Percentiles rank a stretch among this genome's conserved stretches.
Conservation (phyloP, 306 rosid genomes). For the Leucaena leucocephala region DNA sequence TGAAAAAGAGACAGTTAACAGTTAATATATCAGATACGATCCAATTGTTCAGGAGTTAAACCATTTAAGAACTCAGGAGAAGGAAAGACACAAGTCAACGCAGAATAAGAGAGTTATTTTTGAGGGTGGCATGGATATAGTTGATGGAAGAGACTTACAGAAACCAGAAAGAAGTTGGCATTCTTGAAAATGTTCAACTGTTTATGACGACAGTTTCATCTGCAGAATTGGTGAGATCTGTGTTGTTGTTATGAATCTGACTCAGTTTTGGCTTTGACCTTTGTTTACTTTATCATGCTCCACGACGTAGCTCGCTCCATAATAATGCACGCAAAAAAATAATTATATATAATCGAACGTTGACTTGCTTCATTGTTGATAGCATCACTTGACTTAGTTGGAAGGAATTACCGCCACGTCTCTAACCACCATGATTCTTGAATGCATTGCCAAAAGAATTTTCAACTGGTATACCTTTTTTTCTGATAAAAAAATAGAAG, state of each 20-base stretch:
- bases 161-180: constrained; percentile 18
- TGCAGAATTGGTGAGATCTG: background rate
- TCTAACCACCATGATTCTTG: background rate
- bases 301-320: background rate
- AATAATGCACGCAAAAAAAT: background rate
- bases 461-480: background rate
- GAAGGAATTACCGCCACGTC: background rate
- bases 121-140: background rate
- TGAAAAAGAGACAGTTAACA: background rate
- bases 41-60: background rate
- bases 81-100: constrained; percentile 4
- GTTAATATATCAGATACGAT: background rate
- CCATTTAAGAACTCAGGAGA: background rate
- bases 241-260: background rate
- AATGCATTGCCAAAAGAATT: background rate
- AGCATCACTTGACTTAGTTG: background rate
- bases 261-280: background rate
- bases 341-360: background rate
- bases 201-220: constrained; percentile 3
- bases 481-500: too few species aligned
- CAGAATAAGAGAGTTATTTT: background rate
- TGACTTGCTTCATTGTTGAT: background rate
- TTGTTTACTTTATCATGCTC: background rate
- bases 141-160: constrained; percentile 24
- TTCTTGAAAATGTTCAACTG: background rate